Percentiles rank a stretch among this genome's conserved stretches.
Conservation (phyloP, 306 rosid genomes). For the Prinsepia uniflora region DNA sequence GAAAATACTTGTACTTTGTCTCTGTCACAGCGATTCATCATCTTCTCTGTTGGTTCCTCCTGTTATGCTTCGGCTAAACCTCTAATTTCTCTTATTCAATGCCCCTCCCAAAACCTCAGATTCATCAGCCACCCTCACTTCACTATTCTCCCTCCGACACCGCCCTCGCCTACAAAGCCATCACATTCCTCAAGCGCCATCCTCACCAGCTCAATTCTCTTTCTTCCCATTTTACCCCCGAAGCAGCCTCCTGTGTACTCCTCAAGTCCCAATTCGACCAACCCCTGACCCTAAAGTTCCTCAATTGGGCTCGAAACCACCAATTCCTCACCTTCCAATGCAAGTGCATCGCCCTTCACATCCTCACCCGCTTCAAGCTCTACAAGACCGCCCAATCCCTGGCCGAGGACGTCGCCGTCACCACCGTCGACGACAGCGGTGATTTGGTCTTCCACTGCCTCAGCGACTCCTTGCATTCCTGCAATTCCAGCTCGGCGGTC, state of each 20-base stretch:
- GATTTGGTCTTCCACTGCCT: constrained; percentile 48
- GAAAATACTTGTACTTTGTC: too few relatives aligned
- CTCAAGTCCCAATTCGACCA: constrained; percentile 59
- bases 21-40: too few relatives aligned
- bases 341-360: constrained; percentile 79
- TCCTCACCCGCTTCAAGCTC: constrained; percentile 76
- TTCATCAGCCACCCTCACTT: constrained; percentile 23
- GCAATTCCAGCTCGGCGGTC: constrained; percentile 63
- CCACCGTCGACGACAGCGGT: constrained; percentile 37
- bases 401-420: constrained; percentile 52
- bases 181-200: constrained; percentile 60
- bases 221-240: constrained; percentile 58
- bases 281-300: constrained; percentile 48
- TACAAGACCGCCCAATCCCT: constrained; percentile 66
- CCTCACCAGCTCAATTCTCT: constrained; percentile 51
- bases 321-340: constrained; percentile 52
- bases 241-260: constrained; percentile 69
- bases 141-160: constrained; percentile 34
- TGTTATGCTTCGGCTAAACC: background rate
- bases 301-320: constrained; percentile 55
- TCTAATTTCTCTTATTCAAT: constrained; percentile 13
- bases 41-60: too few relatives aligned
- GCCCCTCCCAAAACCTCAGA: constrained; percentile 30
- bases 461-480: constrained; percentile 43
- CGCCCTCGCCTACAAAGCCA: constrained; percentile 52